Evolutionary conservation across 176 grass and related monocot species (phyloP).

Genomic region (Carex myosuroides): DNA sequence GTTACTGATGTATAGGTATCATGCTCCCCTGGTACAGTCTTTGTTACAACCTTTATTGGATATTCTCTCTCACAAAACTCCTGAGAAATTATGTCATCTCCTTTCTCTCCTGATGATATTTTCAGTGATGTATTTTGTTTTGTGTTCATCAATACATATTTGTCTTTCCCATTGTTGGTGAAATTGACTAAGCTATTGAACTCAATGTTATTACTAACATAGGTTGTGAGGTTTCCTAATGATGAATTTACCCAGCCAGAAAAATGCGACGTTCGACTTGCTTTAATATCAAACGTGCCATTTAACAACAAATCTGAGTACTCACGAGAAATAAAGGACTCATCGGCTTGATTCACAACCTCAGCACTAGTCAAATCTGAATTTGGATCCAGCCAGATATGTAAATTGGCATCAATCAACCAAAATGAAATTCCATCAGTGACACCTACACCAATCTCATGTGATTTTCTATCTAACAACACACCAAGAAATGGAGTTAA

Average conservation of each 20-base stretch:
- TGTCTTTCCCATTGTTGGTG: conserved; percentile 37
- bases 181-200: conserved; percentile 49
- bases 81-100: conserved; percentile 14
- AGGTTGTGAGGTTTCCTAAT: conserved; percentile 74
- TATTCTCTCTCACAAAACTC: conserved; percentile 34
- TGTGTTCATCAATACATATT: conserved; percentile 42
- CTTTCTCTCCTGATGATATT: conserved; percentile 22
- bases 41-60: conserved; percentile 42
- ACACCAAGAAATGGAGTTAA: conserved; percentile 76
- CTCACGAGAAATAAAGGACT: conserved; percentile 40
- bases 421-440: conserved; percentile 70
- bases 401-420: conserved; percentile 81
- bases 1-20: conserved; percentile 39
- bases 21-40: conserved; percentile 34
- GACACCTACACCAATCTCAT: conserved; percentile 60
- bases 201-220: conserved; percentile 49
- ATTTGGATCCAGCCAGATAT: conserved; percentile 69
- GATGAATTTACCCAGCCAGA: conserved; percentile 80
- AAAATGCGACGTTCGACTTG: conserved; percentile 31
- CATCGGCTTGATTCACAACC: conserved; percentile 30
- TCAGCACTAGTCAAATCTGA: conserved; percentile 30
- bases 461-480: conserved; percentile 43
- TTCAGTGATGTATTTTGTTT: conserved; percentile 41
- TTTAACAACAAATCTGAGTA: conserved; percentile 29
- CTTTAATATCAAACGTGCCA: conserved; percentile 50